Evolutionary conservation across 1,284 basidiomycete genomes (phyloP).

Genomic region (Phellopilus nigrolimitatus): DNA sequence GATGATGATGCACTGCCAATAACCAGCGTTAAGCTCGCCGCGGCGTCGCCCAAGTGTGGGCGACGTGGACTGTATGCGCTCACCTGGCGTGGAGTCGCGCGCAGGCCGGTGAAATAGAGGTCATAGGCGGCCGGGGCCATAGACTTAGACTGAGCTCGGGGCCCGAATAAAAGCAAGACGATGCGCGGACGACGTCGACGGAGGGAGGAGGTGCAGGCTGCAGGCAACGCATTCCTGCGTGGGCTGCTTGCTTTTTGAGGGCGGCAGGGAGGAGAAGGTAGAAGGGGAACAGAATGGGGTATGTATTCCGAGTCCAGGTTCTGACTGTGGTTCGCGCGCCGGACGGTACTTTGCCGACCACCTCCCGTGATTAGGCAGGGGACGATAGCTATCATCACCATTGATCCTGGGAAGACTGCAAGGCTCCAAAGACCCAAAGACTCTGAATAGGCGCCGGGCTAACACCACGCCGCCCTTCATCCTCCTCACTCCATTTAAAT

Average conservation of each 20-base stretch:
- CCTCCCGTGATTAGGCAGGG: conserved; percentile 8
- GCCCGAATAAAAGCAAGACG: not conserved
- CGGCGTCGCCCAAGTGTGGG: not conserved
- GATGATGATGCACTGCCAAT: conserved; percentile 51
- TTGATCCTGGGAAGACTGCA: conserved; percentile 11
- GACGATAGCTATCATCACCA: conserved; percentile 9
- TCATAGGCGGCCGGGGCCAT: conserved; percentile 32
- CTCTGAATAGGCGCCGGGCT: conserved; percentile 20
- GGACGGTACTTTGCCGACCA: not conserved
- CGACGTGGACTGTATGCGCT: conserved; percentile 1
- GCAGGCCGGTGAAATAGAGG: conserved; percentile 62
- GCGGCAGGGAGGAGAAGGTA: not conserved
- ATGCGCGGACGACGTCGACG: not conserved
- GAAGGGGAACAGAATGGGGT: not conserved
- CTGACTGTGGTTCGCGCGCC: not conserved
- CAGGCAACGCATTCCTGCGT: not conserved
- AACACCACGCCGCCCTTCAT: too few relatives aligned
- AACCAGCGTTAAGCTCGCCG: not conserved
- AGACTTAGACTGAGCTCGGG: not conserved
- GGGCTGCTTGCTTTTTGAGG: conserved; percentile 6
- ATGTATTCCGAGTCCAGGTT: conserved; percentile 1
- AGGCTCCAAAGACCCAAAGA: conserved; percentile 5
- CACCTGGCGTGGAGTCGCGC: conserved; percentile 53
- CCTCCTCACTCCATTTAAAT: not conserved
- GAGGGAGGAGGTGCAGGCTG: not conserved